Base-by-base conservation (phyloP, 2,329 filamentous ascomycete genomes). In the Cordyceps cateniannulata region DNA sequence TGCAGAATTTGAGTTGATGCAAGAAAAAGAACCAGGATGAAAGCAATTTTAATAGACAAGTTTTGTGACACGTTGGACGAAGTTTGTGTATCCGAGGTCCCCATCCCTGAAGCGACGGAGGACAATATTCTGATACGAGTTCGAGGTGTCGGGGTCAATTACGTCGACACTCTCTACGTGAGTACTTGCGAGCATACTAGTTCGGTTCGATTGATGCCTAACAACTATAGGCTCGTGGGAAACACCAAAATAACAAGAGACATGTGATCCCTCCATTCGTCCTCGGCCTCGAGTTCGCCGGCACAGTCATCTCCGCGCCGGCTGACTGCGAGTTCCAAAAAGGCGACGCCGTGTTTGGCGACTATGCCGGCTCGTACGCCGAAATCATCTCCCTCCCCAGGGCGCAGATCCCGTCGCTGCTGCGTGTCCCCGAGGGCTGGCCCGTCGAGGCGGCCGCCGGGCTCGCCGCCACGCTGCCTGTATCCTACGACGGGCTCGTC, bases 201-300 rank as follows among this genome's bases (percentile, higher is more conserved):
- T 10, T 12, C 18, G 18, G 9, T 20, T 5, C 14, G 14, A 14
- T 16, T 16, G 10, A 3, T 35, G 12, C 12, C 18, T 42, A 42
- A 48, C 18, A 27, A 25, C 1, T 20, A 42, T 38, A 77, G 74
- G 80, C 80, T 2, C 76, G 76, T 66, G 84, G 83, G 8, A 77
- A 79, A 64, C 84, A 86, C 66, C 83, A 86, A 66, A 86, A 86
- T 68, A 85, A 85, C 67, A 75, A 73, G 32, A 76, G 75, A n/a
- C 77, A 83, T 59, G 77, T 83, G 42, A 74, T 73, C 35, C 84
- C 83, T 1, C 83, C 83, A 0, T 86, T 87, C 70, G 78, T 76
- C 1, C 76, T 85, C 0, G 84, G 84, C 14, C 80, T 81, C n/a
- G 83, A 86, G 67, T 86, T 86, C 66, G 75, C 82, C 1, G 84